Conservation (phyloP, 208 protist species). For the Leishmania braziliensis region DNA sequence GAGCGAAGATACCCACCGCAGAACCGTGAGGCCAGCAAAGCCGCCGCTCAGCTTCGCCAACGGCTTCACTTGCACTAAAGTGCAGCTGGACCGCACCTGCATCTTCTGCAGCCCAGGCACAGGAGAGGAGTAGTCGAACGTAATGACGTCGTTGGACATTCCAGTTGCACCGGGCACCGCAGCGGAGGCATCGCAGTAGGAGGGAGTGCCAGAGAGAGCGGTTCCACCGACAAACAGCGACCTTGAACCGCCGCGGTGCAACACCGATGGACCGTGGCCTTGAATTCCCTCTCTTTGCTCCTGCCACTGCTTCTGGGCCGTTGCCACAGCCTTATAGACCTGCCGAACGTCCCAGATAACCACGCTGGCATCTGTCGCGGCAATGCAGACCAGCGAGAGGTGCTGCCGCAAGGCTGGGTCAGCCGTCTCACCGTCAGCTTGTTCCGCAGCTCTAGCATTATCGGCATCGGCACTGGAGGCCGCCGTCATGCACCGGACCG, state of each 20-base stretch:
- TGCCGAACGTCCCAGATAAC: slow-evolving; percentile 85
- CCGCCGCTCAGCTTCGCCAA: slow-evolving; percentile 82
- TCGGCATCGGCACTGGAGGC: slow-evolving; percentile 3
- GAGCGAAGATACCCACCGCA: slow-evolving; percentile 80
- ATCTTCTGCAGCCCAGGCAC: slow-evolving; percentile 34
- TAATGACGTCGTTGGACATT: slow-evolving; percentile 64
- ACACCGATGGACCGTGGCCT: not conserved
- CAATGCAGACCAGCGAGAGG: slow-evolving; percentile 82
- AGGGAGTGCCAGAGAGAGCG: not conserved
- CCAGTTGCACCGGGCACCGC: not conserved
- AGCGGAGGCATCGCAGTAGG: not conserved
- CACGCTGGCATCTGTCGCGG: slow-evolving; percentile 80
- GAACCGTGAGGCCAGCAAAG: slow-evolving; percentile 65
- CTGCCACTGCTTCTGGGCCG: slow-evolving; percentile 11
- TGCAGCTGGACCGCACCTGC: slow-evolving; percentile 70
- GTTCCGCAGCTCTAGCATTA: not conserved
- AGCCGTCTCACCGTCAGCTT: not conserved
- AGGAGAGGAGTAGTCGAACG: slow-evolving; percentile 44
- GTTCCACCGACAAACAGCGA: not conserved
- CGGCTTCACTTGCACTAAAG: slow-evolving; percentile 76
- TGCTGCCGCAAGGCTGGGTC: slow-evolving; percentile 46
- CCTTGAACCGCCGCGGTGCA: not conserved
- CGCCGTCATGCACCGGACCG: slow-evolving; percentile 44
- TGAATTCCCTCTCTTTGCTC: slow-evolving; percentile 8
- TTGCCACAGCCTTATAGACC: slow-evolving; percentile 71